Conservation (phyloP, 2,329 filamentous ascomycete species). For the Nemania bipapillata region DNA sequence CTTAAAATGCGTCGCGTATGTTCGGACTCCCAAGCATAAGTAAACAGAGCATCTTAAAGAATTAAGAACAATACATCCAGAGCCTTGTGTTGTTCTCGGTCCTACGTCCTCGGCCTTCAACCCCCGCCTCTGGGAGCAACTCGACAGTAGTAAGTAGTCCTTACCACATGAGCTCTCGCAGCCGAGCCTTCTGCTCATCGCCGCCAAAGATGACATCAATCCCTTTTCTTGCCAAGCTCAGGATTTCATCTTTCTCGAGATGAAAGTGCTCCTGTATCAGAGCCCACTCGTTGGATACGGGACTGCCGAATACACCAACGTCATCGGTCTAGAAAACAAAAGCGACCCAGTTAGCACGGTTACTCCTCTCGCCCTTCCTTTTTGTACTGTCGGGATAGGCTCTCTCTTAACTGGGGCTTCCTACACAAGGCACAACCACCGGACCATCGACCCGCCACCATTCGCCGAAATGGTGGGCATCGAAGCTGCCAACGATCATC, state of each 20-base stretch:
- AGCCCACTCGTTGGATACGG: conserved; percentile 79
- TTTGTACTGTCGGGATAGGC: background rate
- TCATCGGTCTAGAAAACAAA: conserved; percentile 75
- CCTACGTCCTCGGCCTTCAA: background rate
- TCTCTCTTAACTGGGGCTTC: conserved; percentile 51
- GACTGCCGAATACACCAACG: conserved; percentile 81
- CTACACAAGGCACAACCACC: conserved; percentile 74
- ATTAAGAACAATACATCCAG: background rate
- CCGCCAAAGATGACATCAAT: conserved; percentile 75
- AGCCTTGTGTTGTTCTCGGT: background rate
- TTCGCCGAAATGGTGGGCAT: conserved; percentile 79
- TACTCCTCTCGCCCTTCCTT: background rate
- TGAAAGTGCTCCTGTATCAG: conserved; percentile 77
- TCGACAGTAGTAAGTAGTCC: background rate
- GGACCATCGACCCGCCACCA: conserved; percentile 71
- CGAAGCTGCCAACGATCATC: conserved; percentile 73
- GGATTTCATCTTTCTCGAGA: conserved; percentile 60
- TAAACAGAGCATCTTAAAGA: background rate
- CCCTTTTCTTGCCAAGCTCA: conserved; percentile 68
- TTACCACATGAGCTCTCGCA: conserved; percentile 64
- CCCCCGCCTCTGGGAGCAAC: too few relatives aligned
- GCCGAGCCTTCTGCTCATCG: conserved; percentile 67
- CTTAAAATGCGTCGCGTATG: background rate
- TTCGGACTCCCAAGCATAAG: background rate
- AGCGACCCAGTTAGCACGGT: conserved; percentile 3